Percentiles rank a stretch among this genome's conserved stretches.
Conservation (phyloP, 75 land plant species). For the Pinus tabuliformis region DNA sequence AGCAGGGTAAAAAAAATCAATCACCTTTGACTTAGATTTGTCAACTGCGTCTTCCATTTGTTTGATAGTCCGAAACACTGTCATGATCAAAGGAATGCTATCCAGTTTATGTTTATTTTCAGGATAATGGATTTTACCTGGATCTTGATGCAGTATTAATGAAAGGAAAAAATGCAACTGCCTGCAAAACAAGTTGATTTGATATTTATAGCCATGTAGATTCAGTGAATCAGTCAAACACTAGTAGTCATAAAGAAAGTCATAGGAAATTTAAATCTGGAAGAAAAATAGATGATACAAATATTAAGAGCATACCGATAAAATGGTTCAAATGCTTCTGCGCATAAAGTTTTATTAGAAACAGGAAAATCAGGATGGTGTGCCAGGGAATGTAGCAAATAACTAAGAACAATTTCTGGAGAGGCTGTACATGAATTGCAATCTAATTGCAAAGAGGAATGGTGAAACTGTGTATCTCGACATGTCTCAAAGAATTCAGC, state of each 20-base stretch:
- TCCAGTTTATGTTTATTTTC: slow-evolving; percentile 32
- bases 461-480: slow-evolving; percentile 49
- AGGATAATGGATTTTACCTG: slow-evolving; percentile 32
- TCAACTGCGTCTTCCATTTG: slow-evolving; percentile 62
- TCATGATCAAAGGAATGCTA: slow-evolving; percentile 38
- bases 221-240: not conserved
- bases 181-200: slow-evolving; percentile 36
- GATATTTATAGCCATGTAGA: not conserved
- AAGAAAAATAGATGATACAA: not conserved
- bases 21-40: slow-evolving; percentile 51
- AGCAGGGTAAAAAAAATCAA: not conserved
- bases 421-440: slow-evolving; percentile 24
- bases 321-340: slow-evolving; percentile 53
- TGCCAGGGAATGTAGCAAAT: slow-evolving; percentile 82
- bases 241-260: not conserved
- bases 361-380: slow-evolving; percentile 71
- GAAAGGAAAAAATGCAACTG: slow-evolving; percentile 68
- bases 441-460: slow-evolving; percentile 44
- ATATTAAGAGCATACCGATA: slow-evolving; percentile 46
- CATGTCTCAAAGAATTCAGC: slow-evolving; percentile 63
- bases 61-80: slow-evolving; percentile 68
- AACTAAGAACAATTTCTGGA: slow-evolving; percentile 72
- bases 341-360: slow-evolving; percentile 47
- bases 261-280: too few relatives aligned
- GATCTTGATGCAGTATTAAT: slow-evolving; percentile 61